A percentile compares a stretch with the other conserved stretches of the same genome.
Evolutionary conservation across 2,329 filamentous ascomycete species (phyloP).

Genomic region (Aspergillus sp.): DNA sequence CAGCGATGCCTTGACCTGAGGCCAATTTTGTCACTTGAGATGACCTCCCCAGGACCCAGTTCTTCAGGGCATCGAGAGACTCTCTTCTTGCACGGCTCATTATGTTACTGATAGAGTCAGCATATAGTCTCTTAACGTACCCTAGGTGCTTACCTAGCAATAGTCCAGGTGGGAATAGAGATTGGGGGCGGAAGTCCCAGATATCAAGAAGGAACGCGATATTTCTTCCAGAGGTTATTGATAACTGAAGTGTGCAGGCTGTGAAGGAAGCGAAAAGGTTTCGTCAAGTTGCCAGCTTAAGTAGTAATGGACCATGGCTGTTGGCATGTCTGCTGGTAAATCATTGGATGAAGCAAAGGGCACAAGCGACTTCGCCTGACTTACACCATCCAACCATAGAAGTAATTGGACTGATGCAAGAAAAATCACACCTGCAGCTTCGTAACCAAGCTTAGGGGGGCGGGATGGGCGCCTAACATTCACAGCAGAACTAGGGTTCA

Average conservation of each 20-base stretch:
- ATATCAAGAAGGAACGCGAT: neutral
- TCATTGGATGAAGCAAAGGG: neutral
- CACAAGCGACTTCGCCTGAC: neutral
- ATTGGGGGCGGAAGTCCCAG: neutral
- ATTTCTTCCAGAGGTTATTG: neutral
- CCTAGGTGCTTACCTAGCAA: neutral
- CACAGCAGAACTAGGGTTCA: neutral
- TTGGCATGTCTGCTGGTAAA: neutral
- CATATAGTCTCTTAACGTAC: neutral
- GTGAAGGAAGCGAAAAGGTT: neutral
- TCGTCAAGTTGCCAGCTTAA: neutral
- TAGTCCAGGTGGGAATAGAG: neutral
- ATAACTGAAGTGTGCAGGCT: neutral
- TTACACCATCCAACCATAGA: neutral
- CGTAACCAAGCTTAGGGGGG: neutral
- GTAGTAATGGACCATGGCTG: neutral
- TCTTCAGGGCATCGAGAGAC: neutral
- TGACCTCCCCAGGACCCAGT: neutral
- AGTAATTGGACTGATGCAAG: neutral
- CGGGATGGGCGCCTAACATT: neutral
- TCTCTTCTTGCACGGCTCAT: neutral
- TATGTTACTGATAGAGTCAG: neutral
- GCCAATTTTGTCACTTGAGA: neutral
- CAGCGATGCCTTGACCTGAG: neutral
- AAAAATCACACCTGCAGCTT: neutral